phyloP scores from a whole-genome alignment of 1,284 basidiomycete species.

The Takashimella tepidaria region DNA sequence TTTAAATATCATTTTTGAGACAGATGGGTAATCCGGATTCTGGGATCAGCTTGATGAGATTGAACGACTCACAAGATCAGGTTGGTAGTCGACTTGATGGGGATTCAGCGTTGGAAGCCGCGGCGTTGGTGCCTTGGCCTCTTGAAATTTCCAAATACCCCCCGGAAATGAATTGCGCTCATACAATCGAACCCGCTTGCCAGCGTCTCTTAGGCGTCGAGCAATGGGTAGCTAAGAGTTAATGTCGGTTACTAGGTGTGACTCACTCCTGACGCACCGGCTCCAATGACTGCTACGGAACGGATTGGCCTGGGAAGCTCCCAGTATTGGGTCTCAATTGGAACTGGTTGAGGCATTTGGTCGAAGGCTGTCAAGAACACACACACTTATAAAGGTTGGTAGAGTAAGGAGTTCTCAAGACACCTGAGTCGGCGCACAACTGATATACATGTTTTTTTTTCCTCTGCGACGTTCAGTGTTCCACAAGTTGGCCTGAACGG shows the following conservation, averaged over 20 bases:
- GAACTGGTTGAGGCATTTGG: background rate
- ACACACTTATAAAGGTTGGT: no score
- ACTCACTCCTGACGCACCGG: constrained; percentile 22
- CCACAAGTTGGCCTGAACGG: no score
- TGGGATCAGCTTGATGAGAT: background rate
- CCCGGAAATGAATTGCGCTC: constrained; percentile 51
- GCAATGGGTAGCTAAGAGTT: constrained; percentile 12
- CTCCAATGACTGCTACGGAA: constrained; percentile 31
- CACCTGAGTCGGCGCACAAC: no score
- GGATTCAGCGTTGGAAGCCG: background rate
- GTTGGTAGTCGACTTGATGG: background rate
- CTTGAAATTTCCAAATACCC: constrained; percentile 51
- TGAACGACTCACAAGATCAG: background rate
- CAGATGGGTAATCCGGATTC: background rate
- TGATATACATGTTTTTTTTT: no score
- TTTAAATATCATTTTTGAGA: background rate
- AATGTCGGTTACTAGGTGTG: background rate
- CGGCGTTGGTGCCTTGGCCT: constrained; percentile 10
- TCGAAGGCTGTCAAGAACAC: background rate
- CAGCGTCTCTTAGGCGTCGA: constrained; percentile 30
- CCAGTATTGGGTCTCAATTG: background rate
- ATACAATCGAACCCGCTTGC: constrained; percentile 50
- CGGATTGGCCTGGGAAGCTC: constrained; percentile 15
- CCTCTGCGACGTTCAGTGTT: no score
- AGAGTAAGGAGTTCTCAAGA: no score